Conservation (phyloP, 1,284 basidiomycete species). For the Irpex lacteus region DNA sequence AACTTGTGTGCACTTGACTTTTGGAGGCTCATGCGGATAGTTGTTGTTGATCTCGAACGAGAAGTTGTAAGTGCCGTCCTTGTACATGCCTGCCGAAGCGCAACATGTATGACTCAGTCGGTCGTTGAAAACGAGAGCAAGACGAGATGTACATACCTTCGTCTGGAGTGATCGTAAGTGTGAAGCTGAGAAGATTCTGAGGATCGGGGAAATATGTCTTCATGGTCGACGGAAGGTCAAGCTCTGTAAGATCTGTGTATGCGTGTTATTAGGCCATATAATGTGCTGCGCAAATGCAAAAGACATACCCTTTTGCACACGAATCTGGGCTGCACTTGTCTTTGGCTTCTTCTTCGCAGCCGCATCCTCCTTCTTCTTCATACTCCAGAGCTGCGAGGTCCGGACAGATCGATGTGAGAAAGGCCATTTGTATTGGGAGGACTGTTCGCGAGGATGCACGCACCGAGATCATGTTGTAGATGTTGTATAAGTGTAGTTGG, state of each 20-base stretch:
- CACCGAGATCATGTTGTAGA: constrained; percentile 57
- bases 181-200: constrained; percentile 93
- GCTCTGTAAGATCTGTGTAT: constrained; percentile 86
- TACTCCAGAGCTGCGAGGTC: constrained; percentile 82
- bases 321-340: constrained; percentile 95
- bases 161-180: constrained; percentile 92
- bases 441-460: not conserved
- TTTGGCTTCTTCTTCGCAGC: constrained; percentile 95
- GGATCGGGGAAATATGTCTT: constrained; percentile 92
- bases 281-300: too few relatives aligned
- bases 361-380: constrained; percentile 96
- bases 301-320: constrained; percentile 99
- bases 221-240: constrained; percentile 96
- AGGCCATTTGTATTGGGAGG: not conserved
- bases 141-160: constrained; percentile 67
- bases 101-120: constrained; percentile 2
- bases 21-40: constrained; percentile 99
- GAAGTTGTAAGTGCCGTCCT: constrained; percentile 91
- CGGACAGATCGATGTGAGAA: not conserved
- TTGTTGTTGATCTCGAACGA: constrained; percentile 96
- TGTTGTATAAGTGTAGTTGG: too few relatives aligned
- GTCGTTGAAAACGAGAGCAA: not conserved
- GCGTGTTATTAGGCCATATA: not conserved
- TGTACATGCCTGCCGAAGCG: constrained; percentile 84
- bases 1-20: constrained; percentile 96